Conservation (phyloP, 2,329 filamentous ascomycete species). For the Phialophora chinensis region DNA sequence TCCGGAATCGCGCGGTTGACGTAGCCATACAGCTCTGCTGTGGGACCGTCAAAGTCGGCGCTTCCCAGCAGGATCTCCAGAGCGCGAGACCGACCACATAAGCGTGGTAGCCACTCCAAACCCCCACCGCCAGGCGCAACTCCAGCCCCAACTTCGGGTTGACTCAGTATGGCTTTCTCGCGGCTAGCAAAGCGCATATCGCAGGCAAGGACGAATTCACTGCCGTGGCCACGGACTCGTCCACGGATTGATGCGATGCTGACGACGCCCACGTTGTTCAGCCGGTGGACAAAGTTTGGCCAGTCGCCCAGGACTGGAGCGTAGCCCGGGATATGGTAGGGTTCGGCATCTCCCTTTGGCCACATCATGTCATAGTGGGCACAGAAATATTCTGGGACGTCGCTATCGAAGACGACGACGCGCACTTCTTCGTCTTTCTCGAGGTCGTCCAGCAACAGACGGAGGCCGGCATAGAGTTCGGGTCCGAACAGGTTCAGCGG, state of each 20-base stretch:
- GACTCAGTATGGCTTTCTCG: conserved; percentile 9
- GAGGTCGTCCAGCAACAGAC: conserved; percentile 8
- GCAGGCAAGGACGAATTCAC: conserved; percentile 7
- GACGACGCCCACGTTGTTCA: conserved; percentile 9
- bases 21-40: conserved; percentile 3
- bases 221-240: conserved; percentile 6
- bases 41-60: conserved; percentile 4
- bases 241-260: conserved; percentile 12
- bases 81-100: conserved; percentile 10
- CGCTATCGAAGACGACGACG: conserved; percentile 14
- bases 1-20: conserved; percentile 2
- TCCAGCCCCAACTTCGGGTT: conserved; percentile 12
- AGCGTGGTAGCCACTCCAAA: conserved; percentile 5
- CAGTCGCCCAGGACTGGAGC: not conserved
- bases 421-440: conserved; percentile 10
- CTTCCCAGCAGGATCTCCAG: conserved; percentile 10
- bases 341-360: conserved; percentile 4
- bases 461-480: conserved; percentile 8
- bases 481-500: conserved; percentile 8
- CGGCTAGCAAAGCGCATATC: conserved; percentile 11
- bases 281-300: not conserved
- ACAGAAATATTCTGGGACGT: conserved; percentile 12
- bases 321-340: conserved; percentile 7
- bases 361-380: conserved; percentile 14
- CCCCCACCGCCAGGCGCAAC: conserved; percentile 2